Evolutionary conservation across 306 rosid genomes (phyloP).

Genomic region (Lablab purpureus): DNA sequence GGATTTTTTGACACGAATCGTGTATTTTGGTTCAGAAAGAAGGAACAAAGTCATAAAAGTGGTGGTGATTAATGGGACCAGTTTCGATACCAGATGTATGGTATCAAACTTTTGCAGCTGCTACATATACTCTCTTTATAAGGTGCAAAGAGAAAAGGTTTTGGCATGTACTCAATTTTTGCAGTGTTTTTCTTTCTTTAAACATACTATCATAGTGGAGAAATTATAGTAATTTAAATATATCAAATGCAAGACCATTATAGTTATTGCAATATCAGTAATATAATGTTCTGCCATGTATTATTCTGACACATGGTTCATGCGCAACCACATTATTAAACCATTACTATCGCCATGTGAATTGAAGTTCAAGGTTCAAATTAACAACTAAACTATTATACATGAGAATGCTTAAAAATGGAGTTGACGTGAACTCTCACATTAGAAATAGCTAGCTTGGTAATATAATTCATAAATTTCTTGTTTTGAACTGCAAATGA

Average conservation of each 20-base stretch:
- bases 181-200: slow-evolving; percentile 32
- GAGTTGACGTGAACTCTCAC: too few species aligned
- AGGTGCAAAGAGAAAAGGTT: slow-evolving; percentile 55
- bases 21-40: neutral
- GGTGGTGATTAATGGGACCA: slow-evolving; percentile 56
- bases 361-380: slow-evolving; percentile 13
- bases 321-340: slow-evolving; percentile 15
- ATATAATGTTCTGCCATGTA: neutral
- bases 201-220: slow-evolving; percentile 44
- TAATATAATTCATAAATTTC: too few species aligned
- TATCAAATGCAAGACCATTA: slow-evolving; percentile 45
- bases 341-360: neutral
- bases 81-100: slow-evolving; percentile 62
- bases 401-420: neutral
- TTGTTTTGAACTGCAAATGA: too few species aligned
- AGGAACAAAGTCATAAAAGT: slow-evolving; percentile 42
- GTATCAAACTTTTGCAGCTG: slow-evolving; percentile 46
- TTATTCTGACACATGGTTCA: slow-evolving; percentile 25
- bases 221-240: slow-evolving; percentile 45
- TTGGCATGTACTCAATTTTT: slow-evolving; percentile 27
- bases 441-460: too few species aligned
- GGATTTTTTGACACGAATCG: neutral
- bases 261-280: slow-evolving; percentile 50
- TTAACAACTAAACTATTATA: neutral
- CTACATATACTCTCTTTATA: slow-evolving; percentile 51